Conservation (phyloP, 2,329 filamentous ascomycete genomes). For the Iodosphaeria phyllophila region DNA sequence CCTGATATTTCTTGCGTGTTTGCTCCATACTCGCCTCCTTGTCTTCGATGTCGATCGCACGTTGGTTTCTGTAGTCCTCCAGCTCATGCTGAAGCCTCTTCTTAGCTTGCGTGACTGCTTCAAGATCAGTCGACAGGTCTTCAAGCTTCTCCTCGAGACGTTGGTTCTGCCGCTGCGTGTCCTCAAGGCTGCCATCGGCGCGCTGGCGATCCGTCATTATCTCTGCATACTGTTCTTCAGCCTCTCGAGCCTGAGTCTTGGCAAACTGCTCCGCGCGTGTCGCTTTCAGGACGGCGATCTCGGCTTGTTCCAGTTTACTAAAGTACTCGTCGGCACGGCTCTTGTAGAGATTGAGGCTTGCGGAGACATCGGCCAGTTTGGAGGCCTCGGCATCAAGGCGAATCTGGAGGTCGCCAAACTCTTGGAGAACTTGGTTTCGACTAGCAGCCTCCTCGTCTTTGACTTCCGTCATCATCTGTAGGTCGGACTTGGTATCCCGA, state of each 20-base stretch:
- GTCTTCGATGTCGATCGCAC: slow-evolving; percentile 91
- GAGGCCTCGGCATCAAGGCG: slow-evolving; percentile 77
- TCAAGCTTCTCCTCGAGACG: slow-evolving; percentile 81
- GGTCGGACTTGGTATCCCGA: slow-evolving; percentile 64
- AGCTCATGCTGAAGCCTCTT: slow-evolving; percentile 92
- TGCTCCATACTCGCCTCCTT: slow-evolving; percentile 94
- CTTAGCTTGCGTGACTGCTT: slow-evolving; percentile 72
- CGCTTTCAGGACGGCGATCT: slow-evolving; percentile 87
- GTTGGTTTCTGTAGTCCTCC: slow-evolving; percentile 88
- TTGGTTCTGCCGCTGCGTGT: slow-evolving; percentile 77
- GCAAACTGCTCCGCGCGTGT: slow-evolving; percentile 86
- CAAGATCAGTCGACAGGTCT: slow-evolving; percentile 77
- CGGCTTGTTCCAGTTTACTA: slow-evolving; percentile 87
- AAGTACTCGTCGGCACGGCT: slow-evolving; percentile 89
- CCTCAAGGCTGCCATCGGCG: slow-evolving; percentile 73
- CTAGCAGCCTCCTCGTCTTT: slow-evolving; percentile 78
- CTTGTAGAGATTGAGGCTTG: slow-evolving; percentile 80
- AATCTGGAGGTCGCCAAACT: slow-evolving; percentile 88
- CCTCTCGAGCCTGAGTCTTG: slow-evolving; percentile 72
- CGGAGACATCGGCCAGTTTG: slow-evolving; percentile 64
- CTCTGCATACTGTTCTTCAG: slow-evolving; percentile 75
- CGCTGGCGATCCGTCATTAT: slow-evolving; percentile 86
- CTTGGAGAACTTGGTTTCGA: slow-evolving; percentile 72
- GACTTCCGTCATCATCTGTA: slow-evolving; percentile 60
- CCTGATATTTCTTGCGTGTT: slow-evolving; percentile 92